Conservation (phyloP, 176 grass and related monocot genomes). For the Bromus sterilis region DNA sequence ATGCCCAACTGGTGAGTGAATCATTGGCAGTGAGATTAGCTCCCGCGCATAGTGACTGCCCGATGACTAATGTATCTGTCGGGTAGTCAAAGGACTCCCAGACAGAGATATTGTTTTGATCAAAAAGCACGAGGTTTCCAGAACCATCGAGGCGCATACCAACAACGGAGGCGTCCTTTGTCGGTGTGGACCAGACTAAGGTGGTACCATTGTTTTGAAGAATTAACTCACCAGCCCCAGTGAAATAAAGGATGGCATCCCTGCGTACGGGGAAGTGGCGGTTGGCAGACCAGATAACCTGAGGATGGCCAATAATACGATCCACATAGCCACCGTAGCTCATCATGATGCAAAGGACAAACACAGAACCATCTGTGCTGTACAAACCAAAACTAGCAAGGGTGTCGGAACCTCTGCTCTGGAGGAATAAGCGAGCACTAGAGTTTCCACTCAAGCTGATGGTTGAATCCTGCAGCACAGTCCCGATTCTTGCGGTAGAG, state of each 20-base stretch:
- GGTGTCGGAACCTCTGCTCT: not conserved
- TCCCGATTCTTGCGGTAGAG: not conserved
- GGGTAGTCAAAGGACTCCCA: not conserved
- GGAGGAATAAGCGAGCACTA: not conserved
- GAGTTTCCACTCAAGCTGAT: not conserved
- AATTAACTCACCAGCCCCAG: not conserved
- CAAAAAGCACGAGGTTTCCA: not conserved
- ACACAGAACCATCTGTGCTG: not conserved
- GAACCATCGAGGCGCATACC: not conserved
- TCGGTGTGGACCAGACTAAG: not conserved
- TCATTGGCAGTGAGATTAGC: not conserved
- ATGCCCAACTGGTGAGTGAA: not conserved
- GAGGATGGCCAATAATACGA: not conserved
- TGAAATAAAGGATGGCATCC: not conserved
- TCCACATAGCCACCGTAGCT: not conserved
- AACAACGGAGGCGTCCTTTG: not conserved
- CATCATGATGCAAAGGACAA: not conserved
- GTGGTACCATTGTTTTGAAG: not conserved
- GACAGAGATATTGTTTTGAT: not conserved
- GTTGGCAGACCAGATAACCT: not conserved
- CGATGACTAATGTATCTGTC: not conserved
- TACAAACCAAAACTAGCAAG: not conserved
- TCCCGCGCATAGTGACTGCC: not conserved
- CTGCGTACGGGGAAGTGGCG: not conserved
- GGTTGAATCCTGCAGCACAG: not conserved